A percentile compares a stretch with the other conserved stretches of the same genome.
Evolutionary conservation across 768 basidiomycete species (phyloP).

Genomic region (Russula sp.): DNA sequence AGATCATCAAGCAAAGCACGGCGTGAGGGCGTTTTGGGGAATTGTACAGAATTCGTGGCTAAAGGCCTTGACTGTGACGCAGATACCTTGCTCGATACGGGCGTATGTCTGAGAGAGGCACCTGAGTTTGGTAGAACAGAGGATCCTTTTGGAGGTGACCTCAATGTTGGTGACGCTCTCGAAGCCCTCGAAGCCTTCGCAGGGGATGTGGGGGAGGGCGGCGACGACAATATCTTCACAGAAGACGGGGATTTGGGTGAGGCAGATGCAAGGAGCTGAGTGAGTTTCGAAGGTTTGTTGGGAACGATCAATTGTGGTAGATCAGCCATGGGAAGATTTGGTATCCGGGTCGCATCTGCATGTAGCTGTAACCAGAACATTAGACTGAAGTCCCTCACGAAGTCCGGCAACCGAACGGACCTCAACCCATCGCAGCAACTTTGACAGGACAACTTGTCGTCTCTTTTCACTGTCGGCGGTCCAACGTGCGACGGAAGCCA

Average conservation of each 20-base stretch:
- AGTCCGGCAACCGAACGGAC: constrained; percentile 34
- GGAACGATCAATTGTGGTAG: constrained; percentile 52
- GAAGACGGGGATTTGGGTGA: constrained; percentile 53
- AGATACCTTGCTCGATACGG: constrained; percentile 27
- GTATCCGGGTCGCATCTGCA: constrained; percentile 36
- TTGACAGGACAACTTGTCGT: constrained; percentile 49
- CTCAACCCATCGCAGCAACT: constrained; percentile 59
- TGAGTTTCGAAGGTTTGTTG: constrained; percentile 59
- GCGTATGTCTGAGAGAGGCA: constrained; percentile 46
- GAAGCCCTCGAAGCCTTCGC: constrained; percentile 31
- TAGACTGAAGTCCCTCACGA: neutral
- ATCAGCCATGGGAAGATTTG: constrained; percentile 57
- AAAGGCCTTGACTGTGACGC: constrained; percentile 33
- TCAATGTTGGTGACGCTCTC: constrained; percentile 34
- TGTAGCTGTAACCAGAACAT: constrained; percentile 44
- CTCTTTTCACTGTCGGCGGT: constrained; percentile 63
- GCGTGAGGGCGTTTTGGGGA: constrained; percentile 60
- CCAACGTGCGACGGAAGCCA: constrained; percentile 88
- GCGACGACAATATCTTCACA: constrained; percentile 30
- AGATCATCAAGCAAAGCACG: constrained; percentile 33
- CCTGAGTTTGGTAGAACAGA: constrained; percentile 34
- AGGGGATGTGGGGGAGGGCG: constrained; percentile 30
- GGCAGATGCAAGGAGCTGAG: constrained; percentile 62
- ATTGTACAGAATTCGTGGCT: constrained; percentile 42
- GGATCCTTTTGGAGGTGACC: constrained; percentile 29